Evolutionary conservation across 2,329 filamentous ascomycete genomes (phyloP).

Genomic region (Colletotrichum sidae): DNA sequence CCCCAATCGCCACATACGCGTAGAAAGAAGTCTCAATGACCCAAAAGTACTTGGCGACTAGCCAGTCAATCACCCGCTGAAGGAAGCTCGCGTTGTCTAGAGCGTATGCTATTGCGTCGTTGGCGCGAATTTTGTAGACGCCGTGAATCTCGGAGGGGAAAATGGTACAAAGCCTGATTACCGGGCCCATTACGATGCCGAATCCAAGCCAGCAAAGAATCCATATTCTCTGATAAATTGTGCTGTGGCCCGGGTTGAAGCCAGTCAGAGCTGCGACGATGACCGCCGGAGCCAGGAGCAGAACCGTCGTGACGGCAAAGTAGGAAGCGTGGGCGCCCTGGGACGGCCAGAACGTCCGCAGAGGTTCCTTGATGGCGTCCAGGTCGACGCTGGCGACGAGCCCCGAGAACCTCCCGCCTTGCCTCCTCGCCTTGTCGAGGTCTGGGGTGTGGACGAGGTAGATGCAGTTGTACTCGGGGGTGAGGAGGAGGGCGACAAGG

Average conservation of each 20-base stretch:
- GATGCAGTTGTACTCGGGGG: constrained; percentile 43
- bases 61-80: constrained; percentile 32
- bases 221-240: constrained; percentile 17
- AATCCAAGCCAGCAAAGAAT: constrained; percentile 25
- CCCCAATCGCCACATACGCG: constrained; percentile 10
- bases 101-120: constrained; percentile 33
- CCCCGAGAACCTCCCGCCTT: constrained; percentile 26
- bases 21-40: constrained; percentile 29
- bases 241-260: constrained; percentile 21
- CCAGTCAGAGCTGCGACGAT: constrained; percentile 25
- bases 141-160: constrained; percentile 30
- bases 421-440: constrained; percentile 28
- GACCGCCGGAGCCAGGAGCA: constrained; percentile 3
- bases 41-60: constrained; percentile 33
- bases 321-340: constrained; percentile 20
- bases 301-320: constrained; percentile 25
- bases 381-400: constrained; percentile 32
- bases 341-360: constrained; percentile 30
- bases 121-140: constrained; percentile 28
- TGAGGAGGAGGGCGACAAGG: constrained; percentile 41
- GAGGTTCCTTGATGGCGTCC: constrained; percentile 26
- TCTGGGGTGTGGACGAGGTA: constrained; percentile 41
- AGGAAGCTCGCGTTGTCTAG: constrained; percentile 26
- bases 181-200: constrained; percentile 23
- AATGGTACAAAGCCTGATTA: constrained; percentile 16